Percentiles rank a stretch among this genome's conserved stretches.
These are phyloP conservation scores for Rubus parviflorus DNA, from an alignment of 306 rosid genomes.

Conservation along the genomic window DNA sequence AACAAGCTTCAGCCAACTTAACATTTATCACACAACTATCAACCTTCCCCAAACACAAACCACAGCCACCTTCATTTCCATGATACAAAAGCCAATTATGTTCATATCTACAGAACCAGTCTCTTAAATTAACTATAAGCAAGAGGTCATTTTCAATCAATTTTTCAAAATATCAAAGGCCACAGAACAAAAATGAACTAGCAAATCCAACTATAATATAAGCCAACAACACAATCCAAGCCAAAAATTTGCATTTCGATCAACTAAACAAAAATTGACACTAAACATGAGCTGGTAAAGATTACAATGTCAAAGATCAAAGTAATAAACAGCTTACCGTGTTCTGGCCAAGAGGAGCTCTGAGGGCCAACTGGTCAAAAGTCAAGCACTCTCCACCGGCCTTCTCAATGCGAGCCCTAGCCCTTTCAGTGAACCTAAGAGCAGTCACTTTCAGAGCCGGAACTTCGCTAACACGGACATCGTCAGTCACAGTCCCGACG, in stretches of 20 bases:
- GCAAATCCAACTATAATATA: not conserved
- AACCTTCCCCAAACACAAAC: not conserved
- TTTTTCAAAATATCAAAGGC: not conserved
- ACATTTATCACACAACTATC: not conserved
- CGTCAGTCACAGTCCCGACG: constrained; percentile 62
- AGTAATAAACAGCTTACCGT: constrained; percentile 31
- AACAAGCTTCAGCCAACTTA: not conserved
- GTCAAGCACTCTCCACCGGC: constrained; percentile 71
- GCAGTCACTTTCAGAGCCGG: constrained; percentile 58
- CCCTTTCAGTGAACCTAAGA: constrained; percentile 72
- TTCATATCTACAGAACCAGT: too few species aligned
- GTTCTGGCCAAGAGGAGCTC: constrained; percentile 67
- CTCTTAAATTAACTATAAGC: not conserved
- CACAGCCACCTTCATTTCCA: not conserved
- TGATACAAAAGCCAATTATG: not conserved
- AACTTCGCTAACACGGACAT: constrained; percentile 48
- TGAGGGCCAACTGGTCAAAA: constrained; percentile 57
- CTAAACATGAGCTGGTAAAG: not conserved
- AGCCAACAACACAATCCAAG: not conserved
- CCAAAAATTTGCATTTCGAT: too few species aligned
- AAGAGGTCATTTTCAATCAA: too few species aligned
- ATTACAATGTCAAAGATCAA: not conserved
- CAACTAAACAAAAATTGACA: not conserved
- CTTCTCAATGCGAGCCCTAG: constrained; percentile 68
- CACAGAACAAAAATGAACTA: not conserved